These are phyloP conservation scores for Athelia psychrophila DNA, from an alignment of 1,284 basidiomycete genomes.

Conservation along the genomic window DNA sequence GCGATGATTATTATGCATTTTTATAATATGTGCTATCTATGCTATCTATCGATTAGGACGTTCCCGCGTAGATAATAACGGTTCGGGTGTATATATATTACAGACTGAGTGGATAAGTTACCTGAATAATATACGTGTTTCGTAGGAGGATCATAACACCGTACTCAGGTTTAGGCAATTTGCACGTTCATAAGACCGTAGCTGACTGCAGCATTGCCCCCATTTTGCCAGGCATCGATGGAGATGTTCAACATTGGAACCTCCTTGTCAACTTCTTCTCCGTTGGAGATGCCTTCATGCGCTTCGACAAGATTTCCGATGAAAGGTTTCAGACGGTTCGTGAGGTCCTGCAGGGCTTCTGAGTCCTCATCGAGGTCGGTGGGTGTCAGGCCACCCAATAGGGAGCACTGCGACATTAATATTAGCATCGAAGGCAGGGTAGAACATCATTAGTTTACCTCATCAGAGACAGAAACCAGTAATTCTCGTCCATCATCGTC, in stretches of 20 bases:
- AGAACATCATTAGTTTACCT: constrained; percentile 27
- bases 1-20: no score
- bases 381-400: constrained; percentile 41
- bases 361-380: constrained; percentile 38
- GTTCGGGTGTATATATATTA: no score
- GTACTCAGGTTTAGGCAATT: neutral
- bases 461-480: constrained; percentile 40
- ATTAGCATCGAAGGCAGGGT: neutral
- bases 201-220: neutral
- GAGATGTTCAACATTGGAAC: constrained; percentile 37
- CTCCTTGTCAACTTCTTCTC: neutral
- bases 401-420: constrained; percentile 31
- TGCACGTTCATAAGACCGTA: neutral
- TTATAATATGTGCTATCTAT: no score
- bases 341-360: constrained; percentile 33
- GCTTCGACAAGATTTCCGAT: constrained; percentile 36
- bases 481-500: constrained; percentile 43
- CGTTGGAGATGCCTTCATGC: constrained; percentile 3
- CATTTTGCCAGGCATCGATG: constrained; percentile 21
- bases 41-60: no score
- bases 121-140: neutral
- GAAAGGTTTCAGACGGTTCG: constrained; percentile 36
- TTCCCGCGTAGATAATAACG: no score
- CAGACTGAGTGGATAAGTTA: neutral
- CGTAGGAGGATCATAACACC: neutral